Evolutionary conservation across 116 monocot genomes (phyloP).

Genomic region (Papilionanthe hybrid): DNA sequence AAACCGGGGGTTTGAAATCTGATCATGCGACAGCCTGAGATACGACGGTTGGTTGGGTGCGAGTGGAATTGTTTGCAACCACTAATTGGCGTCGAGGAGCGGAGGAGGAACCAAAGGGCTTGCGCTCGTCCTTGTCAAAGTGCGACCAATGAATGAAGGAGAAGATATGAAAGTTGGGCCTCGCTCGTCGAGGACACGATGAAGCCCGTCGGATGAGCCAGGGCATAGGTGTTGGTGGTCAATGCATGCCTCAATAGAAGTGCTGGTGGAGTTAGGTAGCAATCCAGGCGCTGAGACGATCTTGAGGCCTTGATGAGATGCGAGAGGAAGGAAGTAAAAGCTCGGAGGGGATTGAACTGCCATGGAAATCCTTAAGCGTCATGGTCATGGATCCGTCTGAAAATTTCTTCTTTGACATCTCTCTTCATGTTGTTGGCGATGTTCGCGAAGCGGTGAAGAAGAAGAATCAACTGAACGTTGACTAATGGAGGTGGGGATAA

Average conservation of each 20-base stretch:
- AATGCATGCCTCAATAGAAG: constrained; percentile 1
- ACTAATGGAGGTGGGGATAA: neutral
- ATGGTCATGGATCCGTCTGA: constrained; percentile 72
- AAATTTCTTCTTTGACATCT: constrained; percentile 86
- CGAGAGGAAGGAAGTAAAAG: constrained; percentile 65
- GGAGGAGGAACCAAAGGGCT: constrained; percentile 69
- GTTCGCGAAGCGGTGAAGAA: neutral
- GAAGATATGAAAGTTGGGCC: constrained; percentile 44
- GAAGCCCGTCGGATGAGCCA: constrained; percentile 20
- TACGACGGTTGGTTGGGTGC: neutral
- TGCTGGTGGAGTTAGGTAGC: neutral
- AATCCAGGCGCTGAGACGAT: constrained; percentile 31
- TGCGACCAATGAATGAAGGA: constrained; percentile 54
- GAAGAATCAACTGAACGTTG: neutral
- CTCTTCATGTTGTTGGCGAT: neutral
- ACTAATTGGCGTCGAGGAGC: constrained; percentile 27
- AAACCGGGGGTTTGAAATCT: constrained; percentile 2
- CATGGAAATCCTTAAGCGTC: constrained; percentile 99
- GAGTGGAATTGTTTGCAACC: neutral
- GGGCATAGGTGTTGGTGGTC: constrained; percentile 29
- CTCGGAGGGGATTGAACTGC: constrained; percentile 96
- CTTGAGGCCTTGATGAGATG: constrained; percentile 34
- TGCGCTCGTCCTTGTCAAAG: constrained; percentile 99
- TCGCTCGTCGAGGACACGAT: constrained; percentile 37
- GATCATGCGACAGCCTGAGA: neutral